Percentiles rank a stretch among this genome's conserved stretches.
Evolutionary conservation across 1,139 yeast genomes (phyloP).

Genomic region (Suhomyces maxii): DNA sequence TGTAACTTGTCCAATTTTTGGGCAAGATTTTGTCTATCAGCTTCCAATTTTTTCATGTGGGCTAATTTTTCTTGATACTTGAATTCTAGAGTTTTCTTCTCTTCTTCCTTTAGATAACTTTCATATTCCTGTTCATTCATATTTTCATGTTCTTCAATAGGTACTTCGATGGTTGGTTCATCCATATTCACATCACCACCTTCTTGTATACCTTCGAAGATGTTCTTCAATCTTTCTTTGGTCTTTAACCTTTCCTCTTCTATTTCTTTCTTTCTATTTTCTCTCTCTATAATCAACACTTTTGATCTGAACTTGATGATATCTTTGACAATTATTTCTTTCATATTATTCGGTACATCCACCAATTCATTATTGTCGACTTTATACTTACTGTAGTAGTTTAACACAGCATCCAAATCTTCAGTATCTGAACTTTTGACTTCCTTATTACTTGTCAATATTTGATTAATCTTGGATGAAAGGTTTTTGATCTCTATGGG

Average conservation of each 20-base stretch:
- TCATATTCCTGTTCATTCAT: slow-evolving; percentile 39
- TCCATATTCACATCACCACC: slow-evolving; percentile 9
- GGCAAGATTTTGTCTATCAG: slow-evolving; percentile 18
- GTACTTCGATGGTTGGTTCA: slow-evolving; percentile 16
- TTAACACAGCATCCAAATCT: slow-evolving; percentile 37
- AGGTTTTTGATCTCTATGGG: not conserved
- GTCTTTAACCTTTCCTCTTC: slow-evolving; percentile 54
- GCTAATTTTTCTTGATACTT: slow-evolving; percentile 20
- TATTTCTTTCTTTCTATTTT: slow-evolving; percentile 52
- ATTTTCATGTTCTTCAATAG: slow-evolving; percentile 25
- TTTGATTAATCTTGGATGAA: slow-evolving; percentile 11
- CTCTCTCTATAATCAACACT: slow-evolving; percentile 58
- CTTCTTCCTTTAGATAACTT: slow-evolving; percentile 19
- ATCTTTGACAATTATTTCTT: slow-evolving; percentile 58
- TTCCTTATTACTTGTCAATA: slow-evolving; percentile 20
- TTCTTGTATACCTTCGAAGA: slow-evolving; percentile 43
- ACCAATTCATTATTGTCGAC: slow-evolving; percentile 61
- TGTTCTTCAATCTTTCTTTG: slow-evolving; percentile 48
- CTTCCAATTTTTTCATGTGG: slow-evolving; percentile 20
- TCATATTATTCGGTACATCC: slow-evolving; percentile 61
- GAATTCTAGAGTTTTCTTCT: slow-evolving; percentile 19
- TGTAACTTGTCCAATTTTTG: slow-evolving; percentile 20
- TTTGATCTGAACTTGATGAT: slow-evolving; percentile 63
- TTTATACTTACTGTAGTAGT: slow-evolving; percentile 45
- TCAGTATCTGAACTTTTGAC: slow-evolving; percentile 29